Evolutionary conservation across 23 red algal genomes (phyloP).

Genomic region (Agarophyton chilense): DNA sequence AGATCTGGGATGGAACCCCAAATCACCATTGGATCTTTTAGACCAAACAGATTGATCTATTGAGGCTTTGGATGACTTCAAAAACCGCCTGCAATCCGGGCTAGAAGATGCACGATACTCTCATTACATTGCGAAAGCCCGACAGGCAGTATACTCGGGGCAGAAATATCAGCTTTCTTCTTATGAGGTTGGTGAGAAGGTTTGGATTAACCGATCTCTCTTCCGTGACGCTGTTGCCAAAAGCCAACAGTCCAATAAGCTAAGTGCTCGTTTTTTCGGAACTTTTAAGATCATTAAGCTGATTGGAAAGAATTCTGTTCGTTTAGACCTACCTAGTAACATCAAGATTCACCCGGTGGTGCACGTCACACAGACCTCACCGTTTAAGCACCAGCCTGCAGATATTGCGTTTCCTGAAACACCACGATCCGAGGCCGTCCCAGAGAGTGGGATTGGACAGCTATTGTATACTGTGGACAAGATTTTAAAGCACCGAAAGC

Average conservation of each 20-base stretch:
- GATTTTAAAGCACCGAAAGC: background rate
- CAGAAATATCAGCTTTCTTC: background rate
- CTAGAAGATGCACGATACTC: background rate
- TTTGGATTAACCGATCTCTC: background rate
- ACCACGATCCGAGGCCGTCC: background rate
- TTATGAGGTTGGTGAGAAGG: background rate
- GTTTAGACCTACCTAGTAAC: background rate
- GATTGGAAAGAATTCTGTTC: constrained; percentile 3
- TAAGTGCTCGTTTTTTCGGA: background rate
- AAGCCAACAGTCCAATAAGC: background rate
- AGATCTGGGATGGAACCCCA: constrained; percentile 35
- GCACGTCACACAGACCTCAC: background rate
- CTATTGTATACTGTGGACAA: background rate
- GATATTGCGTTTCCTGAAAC: background rate
- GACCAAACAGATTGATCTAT: background rate
- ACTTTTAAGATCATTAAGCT: background rate
- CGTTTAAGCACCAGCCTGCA: background rate
- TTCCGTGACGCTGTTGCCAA: constrained; percentile 7
- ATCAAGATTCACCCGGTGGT: background rate
- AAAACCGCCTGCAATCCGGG: background rate
- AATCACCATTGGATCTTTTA: background rate
- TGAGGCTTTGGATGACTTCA: background rate
- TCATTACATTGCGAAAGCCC: constrained; percentile 13
- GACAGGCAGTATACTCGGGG: background rate
- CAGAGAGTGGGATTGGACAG: background rate